Conservation (phyloP, 1,284 basidiomycete genomes). For the Cystobasidium slooffiae region DNA sequence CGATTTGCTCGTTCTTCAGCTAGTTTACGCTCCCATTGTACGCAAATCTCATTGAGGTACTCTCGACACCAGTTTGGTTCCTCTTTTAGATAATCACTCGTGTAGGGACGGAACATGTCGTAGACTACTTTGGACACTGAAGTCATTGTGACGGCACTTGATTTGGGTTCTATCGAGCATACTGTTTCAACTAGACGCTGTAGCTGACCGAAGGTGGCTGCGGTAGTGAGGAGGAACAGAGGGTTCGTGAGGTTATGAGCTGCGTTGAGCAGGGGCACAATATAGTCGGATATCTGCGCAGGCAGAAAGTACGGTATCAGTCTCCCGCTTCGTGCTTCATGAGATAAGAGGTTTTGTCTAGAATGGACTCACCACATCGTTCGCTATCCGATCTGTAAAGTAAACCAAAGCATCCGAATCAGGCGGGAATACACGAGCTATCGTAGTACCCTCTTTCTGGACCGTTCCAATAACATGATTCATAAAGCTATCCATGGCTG, state of each 20-base stretch:
- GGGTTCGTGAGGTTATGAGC: constrained; percentile 75
- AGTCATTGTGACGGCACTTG: constrained; percentile 57
- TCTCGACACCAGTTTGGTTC: constrained; percentile 82
- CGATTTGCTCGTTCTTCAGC: constrained; percentile 47
- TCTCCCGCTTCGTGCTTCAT: too few relatives aligned
- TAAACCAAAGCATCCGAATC: constrained; percentile 71
- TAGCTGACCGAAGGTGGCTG: constrained; percentile 84
- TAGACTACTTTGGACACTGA: constrained; percentile 82
- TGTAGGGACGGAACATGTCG: constrained; percentile 88
- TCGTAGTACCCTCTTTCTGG: constrained; percentile 73
- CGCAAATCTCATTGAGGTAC: constrained; percentile 74
- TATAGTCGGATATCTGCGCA: constrained; percentile 80
- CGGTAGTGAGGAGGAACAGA: constrained; percentile 79
- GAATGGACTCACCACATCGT: constrained; percentile 63
- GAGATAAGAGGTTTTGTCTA: too few relatives aligned
- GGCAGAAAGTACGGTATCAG: constrained; percentile 57
- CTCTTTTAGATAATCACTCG: constrained; percentile 95
- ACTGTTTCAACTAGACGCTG: constrained; percentile 82
- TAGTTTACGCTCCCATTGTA: constrained; percentile 71
- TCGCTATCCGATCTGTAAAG: constrained; percentile 75
- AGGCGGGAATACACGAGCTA: constrained; percentile 82
- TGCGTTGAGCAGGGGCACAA: constrained; percentile 73
- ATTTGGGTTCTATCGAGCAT: constrained; percentile 57
- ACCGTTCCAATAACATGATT: constrained; percentile 69
- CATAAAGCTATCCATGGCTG: constrained; percentile 92